phyloP scores from a whole-genome alignment of 306 rosid species.

The Rosa multiflora region DNA sequence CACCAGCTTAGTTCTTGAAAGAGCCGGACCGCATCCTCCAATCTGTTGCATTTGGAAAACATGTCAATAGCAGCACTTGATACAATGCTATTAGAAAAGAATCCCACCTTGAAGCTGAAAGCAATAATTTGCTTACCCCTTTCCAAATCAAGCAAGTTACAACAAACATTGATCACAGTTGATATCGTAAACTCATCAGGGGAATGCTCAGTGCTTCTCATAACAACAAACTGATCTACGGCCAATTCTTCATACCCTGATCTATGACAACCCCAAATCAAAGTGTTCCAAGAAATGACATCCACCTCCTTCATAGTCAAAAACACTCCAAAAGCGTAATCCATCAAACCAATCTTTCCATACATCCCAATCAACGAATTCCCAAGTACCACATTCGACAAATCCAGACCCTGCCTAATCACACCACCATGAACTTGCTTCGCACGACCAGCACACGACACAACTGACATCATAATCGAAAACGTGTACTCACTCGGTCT shows the following conservation, averaged over 20 bases:
- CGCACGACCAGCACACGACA: slow-evolving; percentile 44
- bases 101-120: slow-evolving; percentile 71
- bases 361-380: slow-evolving; percentile 81
- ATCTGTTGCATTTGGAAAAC: slow-evolving; percentile 85
- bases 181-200: slow-evolving; percentile 78
- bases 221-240: slow-evolving; percentile 47
- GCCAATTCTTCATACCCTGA: slow-evolving; percentile 59
- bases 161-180: slow-evolving; percentile 57
- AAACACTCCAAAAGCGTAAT: slow-evolving; percentile 55
- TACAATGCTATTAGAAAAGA: slow-evolving; percentile 65
- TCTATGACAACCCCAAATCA: slow-evolving; percentile 65
- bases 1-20: slow-evolving; percentile 52
- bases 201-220: slow-evolving; percentile 42
- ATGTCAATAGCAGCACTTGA: slow-evolving; percentile 80
- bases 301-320: slow-evolving; percentile 60
- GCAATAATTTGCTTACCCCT: slow-evolving; percentile 80
- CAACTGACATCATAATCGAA: slow-evolving; percentile 55
- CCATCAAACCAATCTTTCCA: slow-evolving; percentile 59
- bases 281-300: slow-evolving; percentile 73
- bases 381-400: slow-evolving; percentile 59
- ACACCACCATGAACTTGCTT: slow-evolving; percentile 68
- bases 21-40: slow-evolving; percentile 58
- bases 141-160: slow-evolving; percentile 55
- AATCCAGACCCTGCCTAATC: slow-evolving; percentile 47
- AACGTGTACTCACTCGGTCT: slow-evolving; percentile 69